Evolutionary conservation across 2,329 filamentous ascomycete genomes (phyloP), one percentile per base, ranked within the genome.

Genomic region (Aspergillus sclerotialis): DNA sequence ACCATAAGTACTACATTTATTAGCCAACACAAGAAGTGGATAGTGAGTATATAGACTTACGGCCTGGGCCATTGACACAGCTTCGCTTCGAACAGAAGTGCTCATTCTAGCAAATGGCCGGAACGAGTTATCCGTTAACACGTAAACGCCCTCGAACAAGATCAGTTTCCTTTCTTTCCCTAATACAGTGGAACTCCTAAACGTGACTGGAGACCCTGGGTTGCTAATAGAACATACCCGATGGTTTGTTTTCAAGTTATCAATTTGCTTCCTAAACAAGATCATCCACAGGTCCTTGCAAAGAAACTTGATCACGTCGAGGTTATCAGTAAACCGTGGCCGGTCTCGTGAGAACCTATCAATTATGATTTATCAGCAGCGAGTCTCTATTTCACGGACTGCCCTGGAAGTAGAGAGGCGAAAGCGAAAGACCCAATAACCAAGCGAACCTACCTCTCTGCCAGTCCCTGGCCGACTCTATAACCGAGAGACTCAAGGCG

Each of bases 241-340:
- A 60, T 98, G 92, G 57, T 98, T 98, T 7, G 92, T 98, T 67
- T 98, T 98, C 30, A 98, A 73, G 59, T 98, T 98, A 64, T 98
- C 92, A 55, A 98, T 86, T 61, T 96, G 93, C 65, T 98, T 98
- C 58, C 85, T 76, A 63, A 95, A 98, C 11, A 95, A 77, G 13
- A 96, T 72, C 21, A 80, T 88, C 92, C 92, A 98, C 28, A 98
- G 73, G 61, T 98, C 92, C 69, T 98, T 98, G 76, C 92, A 98
- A 32, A 98, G 72, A 56, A 98, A 96, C 61, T 98, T 98, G 60
- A 98, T 98, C 32, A 89, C 84, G 56, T 96, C 92, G 27, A 98
- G 77, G 4, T 89, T 89, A 50, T 94, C 88, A 42, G 82, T 85
- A 57, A 95, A 93, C 31, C 88, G 84, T 26, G 90, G 87, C 33